A percentile compares a stretch with the other conserved stretches of the same genome.
phyloP scores from a whole-genome alignment of 768 basidiomycete genomes.

The Kwoniella sp. region DNA sequence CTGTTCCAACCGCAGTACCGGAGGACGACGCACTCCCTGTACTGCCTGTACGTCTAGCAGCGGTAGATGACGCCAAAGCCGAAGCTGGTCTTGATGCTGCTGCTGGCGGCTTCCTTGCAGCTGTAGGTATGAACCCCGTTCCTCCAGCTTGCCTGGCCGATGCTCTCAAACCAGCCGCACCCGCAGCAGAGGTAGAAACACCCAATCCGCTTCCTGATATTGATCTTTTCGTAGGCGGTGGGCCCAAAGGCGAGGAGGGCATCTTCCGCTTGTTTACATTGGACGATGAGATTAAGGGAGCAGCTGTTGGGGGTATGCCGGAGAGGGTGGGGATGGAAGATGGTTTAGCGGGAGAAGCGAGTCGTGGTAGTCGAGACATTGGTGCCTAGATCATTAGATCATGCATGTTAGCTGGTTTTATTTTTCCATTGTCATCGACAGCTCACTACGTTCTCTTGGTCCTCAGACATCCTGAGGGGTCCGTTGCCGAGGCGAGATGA shows the following conservation, averaged over 20 bases:
- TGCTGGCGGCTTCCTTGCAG: slow-evolving; percentile 23
- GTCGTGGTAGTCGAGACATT: slow-evolving; percentile 40
- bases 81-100: slow-evolving; percentile 14
- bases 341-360: slow-evolving; percentile 38
- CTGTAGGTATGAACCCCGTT: slow-evolving; percentile 29
- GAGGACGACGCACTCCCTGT: slow-evolving; percentile 17
- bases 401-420: slow-evolving; percentile 1
- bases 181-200: slow-evolving; percentile 22
- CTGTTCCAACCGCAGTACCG: slow-evolving; percentile 3
- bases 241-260: slow-evolving; percentile 33
- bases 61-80: slow-evolving; percentile 8
- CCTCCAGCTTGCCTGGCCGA: slow-evolving; percentile 29
- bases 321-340: slow-evolving; percentile 38
- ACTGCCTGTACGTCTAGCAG: slow-evolving; percentile 24
- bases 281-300: slow-evolving; percentile 12
- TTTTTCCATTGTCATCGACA: neutral
- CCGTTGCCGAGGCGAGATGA: no score
- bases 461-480: slow-evolving; percentile 39
- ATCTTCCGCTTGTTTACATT: slow-evolving; percentile 42
- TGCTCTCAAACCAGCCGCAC: slow-evolving; percentile 9
- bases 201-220: slow-evolving; percentile 20
- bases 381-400: slow-evolving; percentile 26
- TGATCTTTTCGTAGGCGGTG: slow-evolving; percentile 22
- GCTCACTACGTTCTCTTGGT: slow-evolving; percentile 42
- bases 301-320: slow-evolving; percentile 12